Percentiles rank a stretch among this genome's conserved stretches.
Conservation (phyloP, 768 basidiomycete genomes). For the Kwoniella bestiolae region DNA sequence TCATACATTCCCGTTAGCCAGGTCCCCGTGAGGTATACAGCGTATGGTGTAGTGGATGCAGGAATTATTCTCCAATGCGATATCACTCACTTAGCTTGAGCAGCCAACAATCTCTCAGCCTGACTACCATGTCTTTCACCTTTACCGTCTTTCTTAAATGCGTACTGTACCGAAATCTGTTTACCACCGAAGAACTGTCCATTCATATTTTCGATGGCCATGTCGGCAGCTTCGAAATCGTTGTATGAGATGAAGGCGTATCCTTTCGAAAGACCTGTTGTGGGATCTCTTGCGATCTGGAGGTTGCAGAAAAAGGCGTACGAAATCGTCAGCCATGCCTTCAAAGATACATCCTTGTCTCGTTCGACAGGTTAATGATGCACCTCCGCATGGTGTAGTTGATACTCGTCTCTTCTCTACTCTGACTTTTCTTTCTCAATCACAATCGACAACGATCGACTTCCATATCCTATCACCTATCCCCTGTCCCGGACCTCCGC, state of each 20-base stretch:
- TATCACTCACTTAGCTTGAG: slow-evolving; percentile 83
- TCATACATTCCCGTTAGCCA: too few species aligned
- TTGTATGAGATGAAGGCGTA: slow-evolving; percentile 98
- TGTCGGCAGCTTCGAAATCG: slow-evolving; percentile 96
- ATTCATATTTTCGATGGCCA: slow-evolving; percentile 95
- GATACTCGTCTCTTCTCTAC: too few species aligned
- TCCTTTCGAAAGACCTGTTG: slow-evolving; percentile 84
- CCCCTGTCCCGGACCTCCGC: too few species aligned
- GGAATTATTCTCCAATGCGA: not conserved
- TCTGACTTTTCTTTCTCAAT: too few species aligned
- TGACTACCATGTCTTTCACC: slow-evolving; percentile 96
- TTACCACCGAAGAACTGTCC: slow-evolving; percentile 98
- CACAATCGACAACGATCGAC: too few species aligned
- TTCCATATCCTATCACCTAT: too few species aligned
- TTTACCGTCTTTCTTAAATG: slow-evolving; percentile 99
- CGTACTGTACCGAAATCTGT: slow-evolving; percentile 94
- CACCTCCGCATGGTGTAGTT: too few species aligned
- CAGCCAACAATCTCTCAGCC: slow-evolving; percentile 93
- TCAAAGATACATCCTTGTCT: not conserved
- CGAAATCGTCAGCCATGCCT: not conserved
- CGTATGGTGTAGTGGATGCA: too few species aligned
- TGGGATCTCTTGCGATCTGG: slow-evolving; percentile 89
- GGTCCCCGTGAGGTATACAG: too few species aligned
- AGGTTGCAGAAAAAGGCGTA: not conserved
- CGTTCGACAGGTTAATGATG: too few species aligned